A percentile compares a stretch with the other conserved stretches of the same genome.
Evolutionary conservation across 768 basidiomycete species (phyloP).

Genomic region (Termitomyces sp.): DNA sequence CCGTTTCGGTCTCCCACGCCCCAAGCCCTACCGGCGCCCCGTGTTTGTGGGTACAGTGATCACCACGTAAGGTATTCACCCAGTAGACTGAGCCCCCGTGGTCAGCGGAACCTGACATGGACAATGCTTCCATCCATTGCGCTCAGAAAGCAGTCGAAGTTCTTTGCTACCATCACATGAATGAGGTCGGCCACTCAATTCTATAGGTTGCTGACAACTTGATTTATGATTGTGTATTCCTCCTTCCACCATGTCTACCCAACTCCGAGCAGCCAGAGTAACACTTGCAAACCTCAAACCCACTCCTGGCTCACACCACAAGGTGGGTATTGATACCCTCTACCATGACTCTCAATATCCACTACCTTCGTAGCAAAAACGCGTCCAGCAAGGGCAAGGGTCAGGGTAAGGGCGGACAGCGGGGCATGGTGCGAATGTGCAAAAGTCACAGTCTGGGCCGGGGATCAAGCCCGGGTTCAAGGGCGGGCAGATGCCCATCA

Average conservation of each 20-base stretch:
- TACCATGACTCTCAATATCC: no score
- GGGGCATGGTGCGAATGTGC: slow-evolving; percentile 92
- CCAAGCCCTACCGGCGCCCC: no score
- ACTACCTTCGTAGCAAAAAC: slow-evolving; percentile 69
- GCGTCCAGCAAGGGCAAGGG: slow-evolving; percentile 90
- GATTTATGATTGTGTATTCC: slow-evolving; percentile 7
- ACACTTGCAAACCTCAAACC: slow-evolving; percentile 72
- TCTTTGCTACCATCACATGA: slow-evolving; percentile 61
- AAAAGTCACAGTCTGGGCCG: slow-evolving; percentile 87
- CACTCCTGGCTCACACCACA: slow-evolving; percentile 63
- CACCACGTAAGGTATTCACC: no score
- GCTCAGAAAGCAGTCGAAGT: slow-evolving; percentile 45
- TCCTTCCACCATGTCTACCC: slow-evolving; percentile 27
- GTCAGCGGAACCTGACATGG: no score
- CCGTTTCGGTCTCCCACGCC: no score
- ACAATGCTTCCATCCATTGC: slow-evolving; percentile 60
- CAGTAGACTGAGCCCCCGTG: no score
- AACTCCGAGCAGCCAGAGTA: slow-evolving; percentile 32
- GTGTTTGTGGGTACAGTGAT: no score
- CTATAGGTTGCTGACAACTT: slow-evolving; percentile 37
- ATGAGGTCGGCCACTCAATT: slow-evolving; percentile 18
- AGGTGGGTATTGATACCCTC: no score
- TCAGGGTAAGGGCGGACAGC: slow-evolving; percentile 90
- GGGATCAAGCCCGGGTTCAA: slow-evolving; percentile 86
- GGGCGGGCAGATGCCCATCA: slow-evolving; percentile 94